Base-by-base conservation (phyloP, 345 rosid species). In the Gossypium raimondii region DNA sequence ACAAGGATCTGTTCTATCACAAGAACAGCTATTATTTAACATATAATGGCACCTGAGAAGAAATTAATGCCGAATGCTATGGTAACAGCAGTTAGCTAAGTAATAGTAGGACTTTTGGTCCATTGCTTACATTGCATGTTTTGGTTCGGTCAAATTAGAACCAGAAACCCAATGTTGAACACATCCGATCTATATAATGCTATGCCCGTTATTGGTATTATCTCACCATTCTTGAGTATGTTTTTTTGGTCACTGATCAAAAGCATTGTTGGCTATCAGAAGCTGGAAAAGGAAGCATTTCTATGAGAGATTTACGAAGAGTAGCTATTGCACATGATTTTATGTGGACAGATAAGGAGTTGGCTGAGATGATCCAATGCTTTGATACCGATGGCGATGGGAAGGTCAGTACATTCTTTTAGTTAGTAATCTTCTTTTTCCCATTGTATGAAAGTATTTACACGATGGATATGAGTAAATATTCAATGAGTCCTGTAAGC, bases 341-440 rank as follows among this genome's bases (percentile, higher is more conserved):
- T 81, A 77, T 69, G 1, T 92, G 97, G 98, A 80, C 89, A 41
- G 85, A 89, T 67, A 80, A 74, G 71, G 97, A 94, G 81, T 80
- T 90, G 75, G 79, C 82, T 58, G 88, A 86, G 85, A 94, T 94
- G 98, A 84, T 94, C 75, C 81, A 64, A 74, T 89, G 78, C 85
- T 94, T 92, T 81, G 97, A 94, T 76, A 51, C 77, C 4, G 83
- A 90, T 67, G 78, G 86, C 17, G 92, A 87, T 81, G 89, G 89
- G 71, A 90, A 89, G 97, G 94, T 94, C 43, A 62, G 79, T 84
- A 44, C 29, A 79, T 71, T 14, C 12, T 51, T 66, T 25, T 50
- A 68, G 44, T 9, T 51, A 4, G 24, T 17, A 51, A 48, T 60
- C 25, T 9, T n/a, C 25, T 43, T 73, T 52, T 43, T 6, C 17